A percentile compares a stretch with the other conserved stretches of the same genome.
phyloP scores from a whole-genome alignment of 2,329 filamentous ascomycete species.

The Dothideomycetes sp. region DNA sequence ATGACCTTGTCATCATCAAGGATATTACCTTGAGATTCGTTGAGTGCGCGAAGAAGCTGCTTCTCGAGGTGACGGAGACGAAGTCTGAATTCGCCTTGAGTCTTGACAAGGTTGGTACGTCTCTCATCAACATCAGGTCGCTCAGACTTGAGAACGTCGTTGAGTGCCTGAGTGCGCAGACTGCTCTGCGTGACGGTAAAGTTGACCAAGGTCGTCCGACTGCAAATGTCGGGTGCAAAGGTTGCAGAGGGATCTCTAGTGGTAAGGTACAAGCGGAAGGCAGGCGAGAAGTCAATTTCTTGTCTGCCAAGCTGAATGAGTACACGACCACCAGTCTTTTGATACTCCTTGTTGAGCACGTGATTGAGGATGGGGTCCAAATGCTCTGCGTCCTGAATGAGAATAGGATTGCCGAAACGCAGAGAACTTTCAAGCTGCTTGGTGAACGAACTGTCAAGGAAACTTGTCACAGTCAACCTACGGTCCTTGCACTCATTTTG shows the following conservation, averaged over 20 bases:
- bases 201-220: conserved; percentile 97
- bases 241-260: conserved; percentile 92
- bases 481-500: conserved; percentile 91
- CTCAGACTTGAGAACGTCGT: conserved; percentile 95
- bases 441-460: conserved; percentile 94
- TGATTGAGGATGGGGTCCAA: conserved; percentile 96
- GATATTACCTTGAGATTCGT: conserved; percentile 95
- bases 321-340: conserved; percentile 94
- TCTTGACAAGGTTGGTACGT: conserved; percentile 92
- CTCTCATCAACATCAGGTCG: conserved; percentile 94
- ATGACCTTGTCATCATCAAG: conserved; percentile 98
- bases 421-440: conserved; percentile 96
- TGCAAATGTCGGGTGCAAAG: conserved; percentile 95
- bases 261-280: conserved; percentile 90
- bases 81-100: conserved; percentile 98
- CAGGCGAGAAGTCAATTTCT: conserved; percentile 96
- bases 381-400: conserved; percentile 97
- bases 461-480: conserved; percentile 91
- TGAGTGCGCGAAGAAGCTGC: conserved; percentile 83
- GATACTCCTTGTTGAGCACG: conserved; percentile 98
- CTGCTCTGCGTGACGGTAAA: conserved; percentile 99
- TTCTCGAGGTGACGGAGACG: conserved; percentile 94
- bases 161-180: conserved; percentile 93
- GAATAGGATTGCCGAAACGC: conserved; percentile 94
- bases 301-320: conserved; percentile 97